Evolutionary conservation across 2,329 filamentous ascomycete species (phyloP).

Genomic region (Cryphonectria nitschkei): DNA sequence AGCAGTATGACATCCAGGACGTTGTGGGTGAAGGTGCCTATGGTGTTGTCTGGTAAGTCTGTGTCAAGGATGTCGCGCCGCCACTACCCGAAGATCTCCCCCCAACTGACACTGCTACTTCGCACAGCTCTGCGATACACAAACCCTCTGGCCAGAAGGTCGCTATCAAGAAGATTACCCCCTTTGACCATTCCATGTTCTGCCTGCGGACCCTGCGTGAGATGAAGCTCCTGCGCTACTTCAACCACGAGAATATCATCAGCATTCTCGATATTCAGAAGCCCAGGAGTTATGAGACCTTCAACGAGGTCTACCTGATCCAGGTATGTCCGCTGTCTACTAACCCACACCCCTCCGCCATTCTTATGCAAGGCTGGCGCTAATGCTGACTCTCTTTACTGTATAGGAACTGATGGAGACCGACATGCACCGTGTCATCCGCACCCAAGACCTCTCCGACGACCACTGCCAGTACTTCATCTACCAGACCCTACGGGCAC

Average conservation of each 20-base stretch:
- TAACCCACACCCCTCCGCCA: not conserved
- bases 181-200: conserved; percentile 99
- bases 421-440: conserved; percentile 98
- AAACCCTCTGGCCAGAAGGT: conserved; percentile 98
- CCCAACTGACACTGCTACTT: conserved; percentile 11
- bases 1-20: conserved; percentile 99
- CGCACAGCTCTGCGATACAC: conserved; percentile 84
- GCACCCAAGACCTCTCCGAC: conserved; percentile 96
- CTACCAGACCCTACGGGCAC: conserved; percentile 94
- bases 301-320: conserved; percentile 98
- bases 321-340: conserved; percentile 63
- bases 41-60: conserved; percentile 90
- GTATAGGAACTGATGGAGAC: conserved; percentile 96
- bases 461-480: conserved; percentile 99
- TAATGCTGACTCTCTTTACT: not conserved
- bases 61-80: not conserved
- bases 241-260: conserved; percentile 99
- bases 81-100: not conserved
- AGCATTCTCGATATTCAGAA: conserved; percentile 99
- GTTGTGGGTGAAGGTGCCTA: conserved; percentile 98
- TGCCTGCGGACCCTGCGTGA: conserved; percentile 94
- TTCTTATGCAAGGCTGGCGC: not conserved
- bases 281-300: conserved; percentile 91
- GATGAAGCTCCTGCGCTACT: conserved; percentile 98
- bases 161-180: conserved; percentile 99